A percentile compares a stretch with the other conserved stretches of the same genome.
Conservation (phyloP, 495 filamentous ascomycete genomes). For the Aspergillus sclerotiicarbonarius region DNA sequence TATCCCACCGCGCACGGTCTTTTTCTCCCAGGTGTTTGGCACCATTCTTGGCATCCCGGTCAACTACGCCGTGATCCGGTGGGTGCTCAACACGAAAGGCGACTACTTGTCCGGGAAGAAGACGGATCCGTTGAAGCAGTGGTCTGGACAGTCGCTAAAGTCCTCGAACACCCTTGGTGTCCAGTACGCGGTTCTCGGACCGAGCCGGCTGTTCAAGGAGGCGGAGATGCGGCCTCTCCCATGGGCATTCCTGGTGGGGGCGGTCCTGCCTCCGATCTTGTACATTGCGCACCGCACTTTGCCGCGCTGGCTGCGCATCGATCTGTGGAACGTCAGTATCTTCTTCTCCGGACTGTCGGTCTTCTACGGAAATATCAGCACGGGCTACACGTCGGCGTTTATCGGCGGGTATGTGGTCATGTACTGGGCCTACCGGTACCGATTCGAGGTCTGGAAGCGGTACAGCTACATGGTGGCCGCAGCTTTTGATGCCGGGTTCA, state of each 20-base stretch:
- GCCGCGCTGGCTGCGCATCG: constrained; percentile 45
- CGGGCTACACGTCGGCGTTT: constrained; percentile 54
- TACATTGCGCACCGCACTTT: constrained; percentile 49
- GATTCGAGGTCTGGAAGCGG: constrained; percentile 54
- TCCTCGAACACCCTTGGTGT: constrained; percentile 48
- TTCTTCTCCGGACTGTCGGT: constrained; percentile 41
- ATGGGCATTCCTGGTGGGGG: constrained; percentile 56
- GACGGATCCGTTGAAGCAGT: constrained; percentile 53
- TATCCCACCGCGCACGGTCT: constrained; percentile 41
- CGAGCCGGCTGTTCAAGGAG: constrained; percentile 49
- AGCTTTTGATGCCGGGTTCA: constrained; percentile 58
- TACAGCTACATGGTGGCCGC: constrained; percentile 58
- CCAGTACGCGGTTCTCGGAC: constrained; percentile 57
- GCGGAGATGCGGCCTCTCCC: constrained; percentile 50
- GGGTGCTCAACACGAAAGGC: constrained; percentile 48
- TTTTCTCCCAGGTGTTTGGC: constrained; percentile 43
- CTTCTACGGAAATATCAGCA: constrained; percentile 45
- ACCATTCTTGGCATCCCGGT: constrained; percentile 43
- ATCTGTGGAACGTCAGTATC: constrained; percentile 57
- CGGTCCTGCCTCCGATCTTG: constrained; percentile 44
- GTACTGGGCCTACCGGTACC: constrained; percentile 50
- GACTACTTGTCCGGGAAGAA: constrained; percentile 51
- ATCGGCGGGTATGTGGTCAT: constrained; percentile 57
- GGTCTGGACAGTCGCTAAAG: constrained; percentile 51
- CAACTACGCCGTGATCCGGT: constrained; percentile 46